Percentiles rank a stretch among this genome's conserved stretches.
These are phyloP conservation scores for Discostella stelligeroides DNA, from an alignment of 108 stramenopile species.

Conservation along the genomic window DNA sequence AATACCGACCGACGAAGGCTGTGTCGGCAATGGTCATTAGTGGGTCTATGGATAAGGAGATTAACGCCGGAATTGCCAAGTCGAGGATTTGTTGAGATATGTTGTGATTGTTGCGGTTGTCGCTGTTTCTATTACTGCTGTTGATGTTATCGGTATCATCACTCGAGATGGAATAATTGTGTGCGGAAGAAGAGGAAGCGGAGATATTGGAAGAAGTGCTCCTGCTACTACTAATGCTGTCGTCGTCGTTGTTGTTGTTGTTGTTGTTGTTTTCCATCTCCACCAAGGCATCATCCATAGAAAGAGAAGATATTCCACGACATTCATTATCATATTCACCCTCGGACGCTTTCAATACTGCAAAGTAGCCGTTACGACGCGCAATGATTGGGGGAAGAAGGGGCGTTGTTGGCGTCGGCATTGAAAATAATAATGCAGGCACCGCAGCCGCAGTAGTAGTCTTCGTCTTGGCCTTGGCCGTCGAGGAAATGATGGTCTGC, in stretches of 20 bases:
- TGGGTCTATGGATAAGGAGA: slow-evolving; percentile 79
- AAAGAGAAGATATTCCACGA: not conserved
- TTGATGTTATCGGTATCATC: not conserved
- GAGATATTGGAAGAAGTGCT: too few species aligned
- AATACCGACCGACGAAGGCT: slow-evolving; percentile 78
- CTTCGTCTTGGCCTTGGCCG: not conserved
- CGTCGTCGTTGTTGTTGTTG: not conserved
- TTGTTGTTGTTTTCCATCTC: not conserved
- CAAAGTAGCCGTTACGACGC: not conserved
- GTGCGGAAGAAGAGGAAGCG: not conserved
- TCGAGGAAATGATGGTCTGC: too few species aligned
- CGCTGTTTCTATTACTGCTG: not conserved
- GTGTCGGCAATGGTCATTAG: slow-evolving; percentile 87
- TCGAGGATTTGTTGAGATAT: slow-evolving; percentile 53
- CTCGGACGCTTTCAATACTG: not conserved
- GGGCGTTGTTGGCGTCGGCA: not conserved
- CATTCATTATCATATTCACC: not conserved
- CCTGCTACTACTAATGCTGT: too few species aligned
- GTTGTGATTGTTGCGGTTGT: not conserved
- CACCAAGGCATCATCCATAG: not conserved
- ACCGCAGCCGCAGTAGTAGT: too few species aligned
- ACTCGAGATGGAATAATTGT: too few species aligned
- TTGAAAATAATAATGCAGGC: too few species aligned
- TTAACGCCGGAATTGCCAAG: slow-evolving; percentile 76
- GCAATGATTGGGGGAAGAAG: not conserved